phyloP scores from a whole-genome alignment of 352 stramenopile species.

The Pythium sp. region DNA sequence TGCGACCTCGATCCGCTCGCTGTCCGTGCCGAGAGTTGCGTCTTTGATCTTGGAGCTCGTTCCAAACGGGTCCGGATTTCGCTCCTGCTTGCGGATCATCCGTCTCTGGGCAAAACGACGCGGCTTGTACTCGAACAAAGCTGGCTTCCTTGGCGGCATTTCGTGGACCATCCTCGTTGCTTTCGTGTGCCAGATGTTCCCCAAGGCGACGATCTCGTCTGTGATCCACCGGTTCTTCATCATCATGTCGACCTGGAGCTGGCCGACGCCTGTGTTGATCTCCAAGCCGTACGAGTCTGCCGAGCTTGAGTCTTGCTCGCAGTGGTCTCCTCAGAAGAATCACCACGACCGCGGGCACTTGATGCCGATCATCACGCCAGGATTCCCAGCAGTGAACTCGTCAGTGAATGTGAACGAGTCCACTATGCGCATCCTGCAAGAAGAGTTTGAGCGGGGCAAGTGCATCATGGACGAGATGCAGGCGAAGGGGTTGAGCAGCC shows the following conservation, averaged over 20 bases:
- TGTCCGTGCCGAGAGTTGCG: conserved; percentile 74
- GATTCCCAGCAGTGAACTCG: conserved; percentile 82
- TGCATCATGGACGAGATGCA: conserved; percentile 75
- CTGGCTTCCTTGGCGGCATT: conserved; percentile 76
- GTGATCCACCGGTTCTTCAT: conserved; percentile 82
- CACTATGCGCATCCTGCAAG: conserved; percentile 66
- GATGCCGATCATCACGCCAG: conserved; percentile 87
- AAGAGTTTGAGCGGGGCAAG: conserved; percentile 76
- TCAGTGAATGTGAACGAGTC: conserved; percentile 81
- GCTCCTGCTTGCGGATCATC: conserved; percentile 67
- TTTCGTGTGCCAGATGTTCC: conserved; percentile 88
- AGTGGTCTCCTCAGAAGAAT: conserved; percentile 77
- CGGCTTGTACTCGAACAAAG: conserved; percentile 84
- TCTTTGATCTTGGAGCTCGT: conserved; percentile 82
- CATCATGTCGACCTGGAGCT: conserved; percentile 73
- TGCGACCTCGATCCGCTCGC: conserved; percentile 62
- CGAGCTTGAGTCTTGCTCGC: conserved; percentile 30
- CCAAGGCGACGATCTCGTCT: conserved; percentile 63
- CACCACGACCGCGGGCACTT: conserved; percentile 75
- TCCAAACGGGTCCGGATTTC: conserved; percentile 67
- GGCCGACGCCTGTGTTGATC: conserved; percentile 77
- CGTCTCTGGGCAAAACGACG: conserved; percentile 73
- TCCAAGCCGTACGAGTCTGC: conserved; percentile 51
- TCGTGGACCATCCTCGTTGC: conserved; percentile 86
- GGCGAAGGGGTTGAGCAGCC: conserved; percentile 55